These are phyloP conservation scores for Candida orba DNA, from an alignment of 805 yeast genomes.

Conservation along the genomic window DNA sequence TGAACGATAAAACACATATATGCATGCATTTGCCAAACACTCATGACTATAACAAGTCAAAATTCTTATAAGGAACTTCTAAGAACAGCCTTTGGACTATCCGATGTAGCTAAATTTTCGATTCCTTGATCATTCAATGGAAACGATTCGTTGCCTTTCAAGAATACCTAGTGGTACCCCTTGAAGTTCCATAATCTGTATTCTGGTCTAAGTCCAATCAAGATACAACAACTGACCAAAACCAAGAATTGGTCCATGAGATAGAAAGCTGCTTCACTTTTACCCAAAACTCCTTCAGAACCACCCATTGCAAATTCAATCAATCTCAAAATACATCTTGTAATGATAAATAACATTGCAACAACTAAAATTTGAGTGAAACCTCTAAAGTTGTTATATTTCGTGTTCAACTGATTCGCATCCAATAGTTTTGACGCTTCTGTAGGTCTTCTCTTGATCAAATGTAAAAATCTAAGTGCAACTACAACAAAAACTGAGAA, in stretches of 20 bases:
- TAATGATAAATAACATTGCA: not conserved
- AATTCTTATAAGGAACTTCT: too few species aligned
- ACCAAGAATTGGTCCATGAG: not conserved
- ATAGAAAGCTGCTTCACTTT: conserved; percentile 1
- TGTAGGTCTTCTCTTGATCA: not conserved
- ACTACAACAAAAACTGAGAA: not conserved
- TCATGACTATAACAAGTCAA: too few species aligned
- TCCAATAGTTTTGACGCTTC: not conserved
- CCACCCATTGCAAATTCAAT: not conserved
- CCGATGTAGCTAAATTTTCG: too few species aligned
- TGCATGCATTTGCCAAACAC: too few species aligned
- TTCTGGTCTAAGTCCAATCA: not conserved
- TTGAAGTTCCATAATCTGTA: conserved; percentile 3
- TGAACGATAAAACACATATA: too few species aligned
- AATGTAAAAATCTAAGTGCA: not conserved
- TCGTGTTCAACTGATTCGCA: not conserved
- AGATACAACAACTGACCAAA: not conserved
- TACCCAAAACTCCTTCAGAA: not conserved
- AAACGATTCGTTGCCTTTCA: too few species aligned
- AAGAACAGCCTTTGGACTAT: too few species aligned
- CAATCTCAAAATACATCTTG: conserved; percentile 3
- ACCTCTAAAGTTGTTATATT: not conserved
- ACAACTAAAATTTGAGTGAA: not conserved
- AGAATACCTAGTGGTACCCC: not conserved
- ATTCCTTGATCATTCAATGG: too few species aligned